Evolutionary conservation across 148 eudicot species (phyloP).

Genomic region (Camellia japonica): DNA sequence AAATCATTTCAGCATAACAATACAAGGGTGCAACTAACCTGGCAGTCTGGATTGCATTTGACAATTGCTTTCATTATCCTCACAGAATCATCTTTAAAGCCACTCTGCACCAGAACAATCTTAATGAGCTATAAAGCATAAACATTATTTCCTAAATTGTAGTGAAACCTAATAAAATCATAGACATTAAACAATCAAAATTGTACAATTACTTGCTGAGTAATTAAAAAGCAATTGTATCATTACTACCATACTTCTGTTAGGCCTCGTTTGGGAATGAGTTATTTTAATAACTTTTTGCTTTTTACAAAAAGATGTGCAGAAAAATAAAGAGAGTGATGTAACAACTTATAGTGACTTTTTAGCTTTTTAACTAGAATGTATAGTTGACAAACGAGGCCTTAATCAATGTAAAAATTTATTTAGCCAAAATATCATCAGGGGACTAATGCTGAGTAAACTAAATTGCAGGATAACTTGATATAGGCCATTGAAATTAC

Average conservation of each 20-base stretch:
- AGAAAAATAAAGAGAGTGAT: too few species aligned
- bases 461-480: neutral
- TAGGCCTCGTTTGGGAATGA: too few species aligned
- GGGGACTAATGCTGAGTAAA: too few species aligned
- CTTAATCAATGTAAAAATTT: too few species aligned
- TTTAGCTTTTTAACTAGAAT: too few species aligned
- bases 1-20: neutral
- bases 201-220: neutral
- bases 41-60: conserved; percentile 49
- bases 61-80: conserved; percentile 59
- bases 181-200: neutral
- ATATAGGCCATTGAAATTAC: neutral
- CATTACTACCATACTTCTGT: neutral
- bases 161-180: neutral
- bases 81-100: conserved; percentile 61
- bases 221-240: neutral
- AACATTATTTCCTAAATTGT: neutral
- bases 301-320: too few species aligned
- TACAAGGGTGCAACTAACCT: conserved; percentile 45
- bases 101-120: conserved; percentile 46
- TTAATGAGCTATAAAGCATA: neutral
- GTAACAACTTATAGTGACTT: too few species aligned
- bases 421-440: too few species aligned
- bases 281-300: too few species aligned
- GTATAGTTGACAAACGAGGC: too few species aligned